Base-by-base conservation (phyloP, 108 stramenopile genomes). In the Chaetoceros tenuissimus region DNA sequence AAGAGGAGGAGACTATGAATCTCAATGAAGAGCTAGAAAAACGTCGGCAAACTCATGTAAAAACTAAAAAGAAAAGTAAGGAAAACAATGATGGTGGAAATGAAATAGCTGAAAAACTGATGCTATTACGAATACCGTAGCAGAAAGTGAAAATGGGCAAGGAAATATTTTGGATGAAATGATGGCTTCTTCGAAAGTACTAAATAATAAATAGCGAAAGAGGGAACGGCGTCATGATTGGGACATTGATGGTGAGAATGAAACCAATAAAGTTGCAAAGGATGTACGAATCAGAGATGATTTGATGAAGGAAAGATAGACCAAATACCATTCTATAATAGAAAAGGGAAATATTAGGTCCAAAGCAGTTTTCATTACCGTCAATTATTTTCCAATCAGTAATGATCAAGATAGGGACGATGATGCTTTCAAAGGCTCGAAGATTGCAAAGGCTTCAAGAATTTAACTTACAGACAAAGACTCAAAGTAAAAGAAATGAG, bases 391-490 rank as follows among this genome's bases (percentile, higher is more conserved):
- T n/a, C n/a, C n/a, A n/a, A n/a, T n/a, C n/a, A n/a, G n/a, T n/a
- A n/a, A n/a, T n/a, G n/a, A n/a, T n/a, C n/a, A n/a, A n/a, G n/a
- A n/a, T n/a, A 82, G 83, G 17, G 84, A 74, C 2, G 92, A 77
- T 23, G 83, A 80, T 18, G 92, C 88, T 94, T 22, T 87, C 85
- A 30, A 94, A 94, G 71, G 93, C 93, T 19, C 75, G 89, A 40
- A 67, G 93, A 5, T 62, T 94, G 62, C 71, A 81, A 52, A 64
- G 80, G 26, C 69, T 94, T 23, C 74, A 72, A 47, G 83, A 82
- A 47, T 57, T 91, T 74, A 45, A 55, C 28, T 52, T 55, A 27
- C 47, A 26, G 55, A 46, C 28, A n/a, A 19, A 50, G 27, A 55
- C 29, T 58, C 1, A 59, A 51, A 46, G 30, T 61, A 28, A 57